Evolutionary conservation across 2,329 filamentous ascomycete genomes (phyloP), one percentile per base, ranked within the genome.

Genomic region (Simplicillium aogashimaense): DNA sequence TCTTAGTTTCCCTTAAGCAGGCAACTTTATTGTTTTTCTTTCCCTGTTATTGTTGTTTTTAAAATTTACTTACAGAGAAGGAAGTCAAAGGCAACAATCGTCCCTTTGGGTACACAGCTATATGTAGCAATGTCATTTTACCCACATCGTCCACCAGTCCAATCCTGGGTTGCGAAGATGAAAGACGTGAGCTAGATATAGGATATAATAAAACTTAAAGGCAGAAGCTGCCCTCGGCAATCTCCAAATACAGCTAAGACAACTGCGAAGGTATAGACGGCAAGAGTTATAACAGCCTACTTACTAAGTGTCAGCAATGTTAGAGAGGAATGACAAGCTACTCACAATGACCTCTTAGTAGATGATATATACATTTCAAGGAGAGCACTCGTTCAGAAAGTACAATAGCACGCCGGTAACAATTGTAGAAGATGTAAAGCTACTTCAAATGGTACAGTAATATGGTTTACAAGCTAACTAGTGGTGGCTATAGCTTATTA

Each of bases 51-150:
- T n/a, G n/a, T n/a, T n/a, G n/a, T n/a, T n/a, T n/a, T n/a, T n/a
- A n/a, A n/a, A n/a, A 25, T 25, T 6, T 25, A 25, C 30, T 32
- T 32, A 32, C 30, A 32, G 20, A 29, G 43, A 12, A 55, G 9
- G 36, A 54, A 52, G 33, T 44, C 49, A 33, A 55, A 55, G 1
- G 48, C 47, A 29, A 47, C 45, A 13, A 47, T 44, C 4, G 52
- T 41, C 31, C 47, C 45, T 43, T 53, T 55, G 32, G 43, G 35
- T 9, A 36, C 29, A 30, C 51, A 54, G 11, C 43, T 32, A 13
- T 34, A 41, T 2, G 29, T 12, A 11, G 39, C 40, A 16, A 12
- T 34, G 2, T 29, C 14, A 12, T 15, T 20, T 14, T 6, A 12
- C 6, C 30, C 30, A 32, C 50, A 51, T 10, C 44, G 42, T 9